A percentile compares a stretch with the other conserved stretches of the same genome.
phyloP scores from a whole-genome alignment of 139 green algal genomes.

The Micractinium sp. region DNA sequence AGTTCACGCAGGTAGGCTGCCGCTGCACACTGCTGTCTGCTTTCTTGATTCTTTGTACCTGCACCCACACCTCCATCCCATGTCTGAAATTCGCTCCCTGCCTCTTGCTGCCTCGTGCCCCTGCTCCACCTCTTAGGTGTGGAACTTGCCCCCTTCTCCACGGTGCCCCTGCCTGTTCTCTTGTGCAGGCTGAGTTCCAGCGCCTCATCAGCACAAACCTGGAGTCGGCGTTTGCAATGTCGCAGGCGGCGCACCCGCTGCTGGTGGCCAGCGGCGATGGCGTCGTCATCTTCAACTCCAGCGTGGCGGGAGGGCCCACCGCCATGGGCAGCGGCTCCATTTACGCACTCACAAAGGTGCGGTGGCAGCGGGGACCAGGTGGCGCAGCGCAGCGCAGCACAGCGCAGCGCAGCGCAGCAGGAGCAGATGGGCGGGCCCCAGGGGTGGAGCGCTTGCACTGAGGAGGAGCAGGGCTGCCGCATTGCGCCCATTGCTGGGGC shows the following conservation, averaged over 20 bases:
- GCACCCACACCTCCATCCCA: too few species aligned
- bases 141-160: not conserved
- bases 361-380: not conserved
- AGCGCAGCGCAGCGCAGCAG: not conserved
- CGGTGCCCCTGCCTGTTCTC: not conserved
- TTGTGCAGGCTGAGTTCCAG: conserved; percentile 67
- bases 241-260: conserved; percentile 64
- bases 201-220: conserved; percentile 84
- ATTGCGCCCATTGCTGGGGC: too few species aligned
- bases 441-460: too few species aligned
- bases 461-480: too few species aligned
- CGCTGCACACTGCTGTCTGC: too few species aligned
- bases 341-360: conserved; percentile 20
- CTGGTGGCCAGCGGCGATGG: conserved; percentile 50
- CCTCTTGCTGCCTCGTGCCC: not conserved
- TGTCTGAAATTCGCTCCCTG: not conserved
- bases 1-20: conserved; percentile 53
- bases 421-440: too few species aligned
- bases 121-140: not conserved
- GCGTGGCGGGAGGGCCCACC: conserved; percentile 84
- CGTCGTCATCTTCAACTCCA: conserved; percentile 84
- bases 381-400: not conserved
- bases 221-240: conserved; percentile 76
- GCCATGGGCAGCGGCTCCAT: conserved; percentile 60
- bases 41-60: not conserved